These are phyloP conservation scores for Pythium myriotylum DNA, from an alignment of 352 stramenopile species.

Conservation along the genomic window DNA sequence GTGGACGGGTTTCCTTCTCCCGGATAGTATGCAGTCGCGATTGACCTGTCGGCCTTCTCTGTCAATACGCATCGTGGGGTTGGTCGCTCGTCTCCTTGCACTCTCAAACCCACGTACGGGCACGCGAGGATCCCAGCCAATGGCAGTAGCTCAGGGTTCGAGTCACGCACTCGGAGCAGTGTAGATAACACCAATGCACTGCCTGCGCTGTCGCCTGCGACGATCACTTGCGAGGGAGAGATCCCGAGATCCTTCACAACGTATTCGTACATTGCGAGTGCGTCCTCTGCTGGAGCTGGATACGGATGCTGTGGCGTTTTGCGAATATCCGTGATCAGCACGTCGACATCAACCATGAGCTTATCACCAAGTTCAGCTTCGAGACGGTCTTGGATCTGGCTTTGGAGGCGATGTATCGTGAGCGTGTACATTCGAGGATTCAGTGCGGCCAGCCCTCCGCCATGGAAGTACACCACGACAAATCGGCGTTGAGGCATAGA, in stretches of 20 bases:
- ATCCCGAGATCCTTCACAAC: conserved; percentile 29
- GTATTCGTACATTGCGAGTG: conserved; percentile 48
- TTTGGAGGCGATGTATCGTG: conserved; percentile 30
- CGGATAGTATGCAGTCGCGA: conserved; percentile 35
- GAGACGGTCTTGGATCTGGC: neutral
- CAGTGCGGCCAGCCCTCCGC: conserved; percentile 34
- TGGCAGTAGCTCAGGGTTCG: conserved; percentile 24
- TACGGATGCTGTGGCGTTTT: conserved; percentile 25
- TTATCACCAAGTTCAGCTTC: neutral
- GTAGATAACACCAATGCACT: conserved; percentile 46
- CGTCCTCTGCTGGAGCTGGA: conserved; percentile 49
- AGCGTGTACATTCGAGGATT: conserved; percentile 11
- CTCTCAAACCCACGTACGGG: conserved; percentile 49
- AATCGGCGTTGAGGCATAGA: no score
- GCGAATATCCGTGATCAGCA: conserved; percentile 16
- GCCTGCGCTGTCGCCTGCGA: conserved; percentile 58
- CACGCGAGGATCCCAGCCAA: conserved; percentile 43
- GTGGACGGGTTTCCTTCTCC: neutral
- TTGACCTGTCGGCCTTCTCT: conserved; percentile 36
- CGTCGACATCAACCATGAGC: conserved; percentile 1
- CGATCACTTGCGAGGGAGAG: conserved; percentile 30
- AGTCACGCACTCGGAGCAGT: conserved; percentile 39
- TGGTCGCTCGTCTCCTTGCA: conserved; percentile 29
- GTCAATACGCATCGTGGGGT: conserved; percentile 53
- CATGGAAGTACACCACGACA: conserved; percentile 46